These are phyloP conservation scores for Candida rishiriensis DNA, from an alignment of 805 yeast species.

Conservation along the genomic window DNA sequence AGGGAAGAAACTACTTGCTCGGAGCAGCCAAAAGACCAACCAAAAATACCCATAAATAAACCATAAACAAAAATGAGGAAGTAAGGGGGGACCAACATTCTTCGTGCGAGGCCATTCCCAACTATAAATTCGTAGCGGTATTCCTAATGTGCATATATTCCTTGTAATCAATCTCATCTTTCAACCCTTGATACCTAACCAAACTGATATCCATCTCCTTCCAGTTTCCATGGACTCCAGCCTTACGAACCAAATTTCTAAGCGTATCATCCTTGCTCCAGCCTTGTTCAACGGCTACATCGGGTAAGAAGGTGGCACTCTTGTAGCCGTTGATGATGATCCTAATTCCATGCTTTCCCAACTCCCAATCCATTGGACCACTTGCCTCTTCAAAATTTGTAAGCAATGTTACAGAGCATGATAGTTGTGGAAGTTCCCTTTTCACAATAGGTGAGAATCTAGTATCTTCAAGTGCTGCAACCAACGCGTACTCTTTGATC, in stretches of 20 bases:
- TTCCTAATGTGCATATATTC: constrained; percentile 32
- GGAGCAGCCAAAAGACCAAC: too few species aligned
- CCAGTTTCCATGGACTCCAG: constrained; percentile 41
- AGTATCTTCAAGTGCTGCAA: constrained; percentile 73
- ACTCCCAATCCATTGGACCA: constrained; percentile 65
- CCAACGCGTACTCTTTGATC: constrained; percentile 54
- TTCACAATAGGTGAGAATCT: constrained; percentile 64
- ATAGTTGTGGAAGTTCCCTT: constrained; percentile 50
- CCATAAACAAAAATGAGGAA: not conserved
- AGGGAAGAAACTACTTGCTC: too few species aligned
- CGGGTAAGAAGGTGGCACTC: constrained; percentile 85
- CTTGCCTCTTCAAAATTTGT: constrained; percentile 50
- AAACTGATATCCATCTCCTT: constrained; percentile 38
- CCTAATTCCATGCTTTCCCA: constrained; percentile 81
- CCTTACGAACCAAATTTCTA: constrained; percentile 65
- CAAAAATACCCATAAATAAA: not conserved
- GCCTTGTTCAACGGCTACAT: constrained; percentile 81
- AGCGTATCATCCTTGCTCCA: constrained; percentile 77
- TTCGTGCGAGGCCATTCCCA: not conserved
- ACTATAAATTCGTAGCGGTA: not conserved
- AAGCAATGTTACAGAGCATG: constrained; percentile 61
- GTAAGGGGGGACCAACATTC: not conserved
- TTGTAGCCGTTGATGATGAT: constrained; percentile 42
- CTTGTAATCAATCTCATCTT: constrained; percentile 36
- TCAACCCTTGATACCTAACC: constrained; percentile 53